Evolutionary conservation across 805 yeast genomes (phyloP), one percentile per base, ranked within the genome.

Genomic region (Hyphopichia homilentoma): DNA sequence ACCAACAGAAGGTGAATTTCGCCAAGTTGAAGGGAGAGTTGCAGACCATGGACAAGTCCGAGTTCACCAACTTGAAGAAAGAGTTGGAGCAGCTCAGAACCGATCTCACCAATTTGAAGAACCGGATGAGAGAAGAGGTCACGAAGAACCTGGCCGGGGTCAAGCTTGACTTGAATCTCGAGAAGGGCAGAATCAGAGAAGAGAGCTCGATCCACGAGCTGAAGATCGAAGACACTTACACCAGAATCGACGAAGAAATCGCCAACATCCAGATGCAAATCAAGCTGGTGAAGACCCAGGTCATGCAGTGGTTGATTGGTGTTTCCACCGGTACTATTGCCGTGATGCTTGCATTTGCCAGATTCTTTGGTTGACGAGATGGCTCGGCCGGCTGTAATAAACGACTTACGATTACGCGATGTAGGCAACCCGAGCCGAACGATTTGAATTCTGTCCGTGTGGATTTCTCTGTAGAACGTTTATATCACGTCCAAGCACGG

Each of bases 261-360:
- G 82, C 90, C 24, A 90, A 93, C 54, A 85, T 93, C 77, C 89
- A 85, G 59, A 85, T 89, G 70, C 96, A 90, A 60, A 88, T 93
- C 44, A 96, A 93, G 51, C 79, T 86, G 27, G 96, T 90, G 20
- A 93, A 93, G 64, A 86, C 96, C 2, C 97, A 93, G 57, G 97
- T 93, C 30, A 77, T 88, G 81, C 98, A 93, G 61, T 93, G 98
- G 98, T 73, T 93, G 42, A 87, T 93, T 48, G 97, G 97, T 69
- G 97, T 93, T 13, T 85, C 95, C 53, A 89, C 97, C 1, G 98
- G 97, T 83, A 85, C 97, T 1, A 86, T 90, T 61, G 97, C 97
- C 9, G 70, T 93, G 37, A 84, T 93, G 32, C 64, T 90, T 47
- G 97, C 97, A 1, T 93, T 93, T 56, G 85, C 89, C 30, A 73